Evolutionary conservation across 2,329 filamentous ascomycete genomes (phyloP), one percentile per base, ranked within the genome.

Genomic region (Cytospora leucostoma): DNA sequence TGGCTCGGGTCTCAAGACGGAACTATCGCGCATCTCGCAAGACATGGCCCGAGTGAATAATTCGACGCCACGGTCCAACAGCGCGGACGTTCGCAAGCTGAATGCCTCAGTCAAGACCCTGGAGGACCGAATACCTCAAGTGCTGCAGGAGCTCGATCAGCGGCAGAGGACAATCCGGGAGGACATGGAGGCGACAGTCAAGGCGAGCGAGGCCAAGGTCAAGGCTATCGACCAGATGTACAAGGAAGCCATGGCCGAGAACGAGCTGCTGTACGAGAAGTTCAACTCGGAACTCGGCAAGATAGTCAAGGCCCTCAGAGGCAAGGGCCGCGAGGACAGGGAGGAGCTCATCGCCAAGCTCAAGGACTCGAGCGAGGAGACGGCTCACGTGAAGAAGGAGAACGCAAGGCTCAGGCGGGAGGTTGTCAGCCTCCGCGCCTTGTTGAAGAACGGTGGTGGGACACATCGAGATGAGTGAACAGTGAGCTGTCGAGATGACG

Each of bases 251-350:
- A 92, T 88, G 70, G 91, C 92, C 0, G 94, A 98, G 79, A 98
- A 97, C 70, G 93, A 97, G 77, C 85, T 94, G 35, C 81, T 98
- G 61, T 97, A 97, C 75, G 90, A 94, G 68, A 89, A 88, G 65
- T 97, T 97, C 80, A 97, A 97, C 71, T 85, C 87, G n/a, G 94
- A 97, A 77, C 79, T 98, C 55, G 89, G 86, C 69, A 92, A 90
- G 78, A 91, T 97, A 65, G 82, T 93, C 51, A 89, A 87, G 74
- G 91, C 89, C 49, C 82, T 95, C 55, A 87, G 86, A 74, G 85
- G 85, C 65, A 89, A 88, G 68, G 85, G 86, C 4, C 89, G 90
- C 56, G 89, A 92, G 50, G 92, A 91, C 12, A 90, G 91, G 70
- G 90, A 93, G 70, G 91, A 94, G 70, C 76, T 97, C 65, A 83